Base-by-base conservation (phyloP, 345 rosid species). In the Rhodomyrtus tomentosa region DNA sequence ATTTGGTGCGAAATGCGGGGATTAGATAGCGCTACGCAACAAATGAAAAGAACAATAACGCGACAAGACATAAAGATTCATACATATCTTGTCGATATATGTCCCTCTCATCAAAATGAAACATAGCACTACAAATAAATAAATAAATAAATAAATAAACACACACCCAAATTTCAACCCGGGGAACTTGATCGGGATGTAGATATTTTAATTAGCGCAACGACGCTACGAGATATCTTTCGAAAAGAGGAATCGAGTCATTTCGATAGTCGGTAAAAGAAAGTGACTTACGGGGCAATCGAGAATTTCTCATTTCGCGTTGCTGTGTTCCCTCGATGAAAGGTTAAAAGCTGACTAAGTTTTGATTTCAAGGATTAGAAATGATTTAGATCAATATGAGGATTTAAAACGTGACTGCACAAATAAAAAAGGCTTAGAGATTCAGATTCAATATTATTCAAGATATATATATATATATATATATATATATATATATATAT, bases 371-470 rank as follows among this genome's bases (percentile, higher is more conserved):
- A 1, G 0, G 0, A 7, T 15, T 1, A 62, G 3, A 62, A 62
- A 7, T 62, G 15, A 62, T 29, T 62, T 62, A 21, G 74, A 29
- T 7, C 0, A 0, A 7, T 18, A 7, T 29, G 5, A 20, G 7
- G 40, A 29, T 29, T 7, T 16, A 59, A 7, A 29, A 59, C 3
- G 0, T 0, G 22, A 1, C 10, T 0, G 2, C 0, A 4, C 22
- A 40, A 0, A 27, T 59, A 2, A 0, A 58, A 59, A 59, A 27
- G 21, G n/a, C 32, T 27, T 14, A 29, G 27, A n/a, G n/a, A n/a
- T n/a, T n/a, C n/a, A 15, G n/a, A 6, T 27, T 1, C 7, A 2
- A 58, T 14, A 27, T 14, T 27, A 7, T n/a, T n/a, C n/a, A n/a
- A n/a, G n/a, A n/a, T n/a, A n/a, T n/a, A n/a, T n/a, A n/a, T n/a